A percentile compares a stretch with the other conserved stretches of the same genome.
phyloP scores from a whole-genome alignment of 2,329 filamentous ascomycete species.

The Septoria linicola region DNA sequence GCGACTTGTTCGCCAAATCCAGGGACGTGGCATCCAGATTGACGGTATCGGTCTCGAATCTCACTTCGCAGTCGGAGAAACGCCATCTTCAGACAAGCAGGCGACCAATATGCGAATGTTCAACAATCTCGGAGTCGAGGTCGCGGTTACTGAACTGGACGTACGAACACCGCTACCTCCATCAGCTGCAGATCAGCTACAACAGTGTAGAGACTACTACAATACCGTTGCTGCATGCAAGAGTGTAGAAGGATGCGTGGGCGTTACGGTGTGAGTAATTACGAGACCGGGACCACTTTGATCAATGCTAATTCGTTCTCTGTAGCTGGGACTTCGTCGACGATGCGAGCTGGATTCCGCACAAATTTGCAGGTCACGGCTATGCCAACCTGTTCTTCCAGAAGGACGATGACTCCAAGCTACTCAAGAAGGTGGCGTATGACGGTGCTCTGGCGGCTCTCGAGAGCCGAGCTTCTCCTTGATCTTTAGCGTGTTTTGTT shows the following conservation, averaged over 20 bases:
- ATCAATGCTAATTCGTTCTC: neutral
- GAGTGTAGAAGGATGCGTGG: constrained; percentile 40
- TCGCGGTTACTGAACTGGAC: constrained; percentile 65
- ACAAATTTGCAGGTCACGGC: constrained; percentile 38
- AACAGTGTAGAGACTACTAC: constrained; percentile 52
- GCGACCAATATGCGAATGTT: constrained; percentile 51
- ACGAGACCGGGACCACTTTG: neutral
- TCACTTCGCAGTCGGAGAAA: constrained; percentile 46
- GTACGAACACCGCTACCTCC: constrained; percentile 45
- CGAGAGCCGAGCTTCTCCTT: neutral
- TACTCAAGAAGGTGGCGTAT: constrained; percentile 50
- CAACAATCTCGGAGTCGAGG: constrained; percentile 54
- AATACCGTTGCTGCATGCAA: constrained; percentile 38
- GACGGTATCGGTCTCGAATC: constrained; percentile 52
- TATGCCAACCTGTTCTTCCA: constrained; percentile 46
- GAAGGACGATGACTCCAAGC: constrained; percentile 22
- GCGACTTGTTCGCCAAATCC: constrained; percentile 27
- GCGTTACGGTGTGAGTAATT: constrained; percentile 45
- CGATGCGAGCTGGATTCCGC: constrained; percentile 43
- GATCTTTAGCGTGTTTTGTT: constrained; percentile 3
- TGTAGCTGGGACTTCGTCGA: constrained; percentile 50
- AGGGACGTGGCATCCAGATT: constrained; percentile 35
- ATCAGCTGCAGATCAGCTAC: constrained; percentile 28
- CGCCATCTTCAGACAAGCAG: constrained; percentile 32
- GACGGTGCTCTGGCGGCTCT: constrained; percentile 13